These are phyloP conservation scores for Alternaria arbusti DNA, from an alignment of 2,329 filamentous ascomycete genomes.

Conservation along the genomic window DNA sequence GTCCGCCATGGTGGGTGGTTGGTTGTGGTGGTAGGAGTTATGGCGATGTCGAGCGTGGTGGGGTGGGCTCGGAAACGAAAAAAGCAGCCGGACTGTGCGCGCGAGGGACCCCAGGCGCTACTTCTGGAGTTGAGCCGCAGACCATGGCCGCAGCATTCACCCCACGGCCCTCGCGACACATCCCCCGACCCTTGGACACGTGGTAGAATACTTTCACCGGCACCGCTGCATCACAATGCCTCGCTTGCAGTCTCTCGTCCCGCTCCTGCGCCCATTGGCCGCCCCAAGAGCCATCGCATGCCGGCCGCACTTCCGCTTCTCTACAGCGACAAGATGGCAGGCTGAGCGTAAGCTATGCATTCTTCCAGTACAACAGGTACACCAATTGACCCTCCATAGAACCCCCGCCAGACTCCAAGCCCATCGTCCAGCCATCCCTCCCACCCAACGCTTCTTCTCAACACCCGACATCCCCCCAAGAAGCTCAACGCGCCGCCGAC, in stretches of 20 bases:
- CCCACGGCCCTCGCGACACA: not conserved
- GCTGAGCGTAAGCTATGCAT: conserved; percentile 32
- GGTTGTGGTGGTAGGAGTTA: conserved; percentile 10
- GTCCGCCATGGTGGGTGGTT: conserved; percentile 49
- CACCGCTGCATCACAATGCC: conserved; percentile 36
- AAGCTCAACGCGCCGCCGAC: conserved; percentile 36
- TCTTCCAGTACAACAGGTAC: not conserved
- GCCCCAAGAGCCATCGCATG: conserved; percentile 46
- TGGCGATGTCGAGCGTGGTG: conserved; percentile 18
- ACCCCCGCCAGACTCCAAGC: conserved; percentile 37
- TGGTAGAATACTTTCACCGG: not conserved
- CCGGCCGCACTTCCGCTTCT: conserved; percentile 52
- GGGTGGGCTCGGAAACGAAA: conserved; percentile 26
- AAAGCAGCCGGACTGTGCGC: conserved; percentile 43
- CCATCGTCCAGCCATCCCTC: conserved; percentile 25
- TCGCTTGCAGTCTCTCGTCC: conserved; percentile 42
- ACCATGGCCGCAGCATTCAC: conserved; percentile 15
- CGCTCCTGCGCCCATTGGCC: conserved; percentile 51
- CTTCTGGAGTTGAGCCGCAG: conserved; percentile 41
- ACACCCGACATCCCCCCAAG: conserved; percentile 42
- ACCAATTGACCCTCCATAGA: conserved; percentile 8
- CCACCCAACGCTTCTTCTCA: conserved; percentile 26
- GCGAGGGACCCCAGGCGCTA: conserved; percentile 45
- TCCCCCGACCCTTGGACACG: not conserved
- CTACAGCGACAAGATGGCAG: conserved; percentile 37